phyloP scores from a whole-genome alignment of 2,329 filamentous ascomycete genomes.

The Trichophyton rubrum region DNA sequence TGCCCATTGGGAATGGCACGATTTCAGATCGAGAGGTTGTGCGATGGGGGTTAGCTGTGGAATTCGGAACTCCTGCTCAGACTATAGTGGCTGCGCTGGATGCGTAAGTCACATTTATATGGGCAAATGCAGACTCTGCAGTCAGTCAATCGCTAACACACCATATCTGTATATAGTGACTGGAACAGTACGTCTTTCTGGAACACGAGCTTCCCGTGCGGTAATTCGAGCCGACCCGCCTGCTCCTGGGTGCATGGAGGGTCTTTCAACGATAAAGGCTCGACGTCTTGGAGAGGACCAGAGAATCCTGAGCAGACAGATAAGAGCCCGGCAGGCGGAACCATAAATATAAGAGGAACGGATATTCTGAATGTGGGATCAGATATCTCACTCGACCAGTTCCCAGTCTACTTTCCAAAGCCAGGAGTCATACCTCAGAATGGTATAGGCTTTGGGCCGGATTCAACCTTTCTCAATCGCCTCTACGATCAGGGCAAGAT shows the following conservation, averaged over 20 bases:
- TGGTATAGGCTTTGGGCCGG: neutral
- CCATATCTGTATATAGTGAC: neutral
- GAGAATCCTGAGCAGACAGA: neutral
- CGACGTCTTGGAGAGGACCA: neutral
- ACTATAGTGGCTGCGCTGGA: conserved; percentile 4
- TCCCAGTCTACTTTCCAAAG: conserved; percentile 6
- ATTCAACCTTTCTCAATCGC: conserved; percentile 4
- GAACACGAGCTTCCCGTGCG: neutral
- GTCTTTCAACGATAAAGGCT: neutral
- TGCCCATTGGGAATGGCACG: conserved; percentile 5
- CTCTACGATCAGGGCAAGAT: conserved; percentile 5
- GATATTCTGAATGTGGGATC: conserved; percentile 6
- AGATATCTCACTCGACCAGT: neutral
- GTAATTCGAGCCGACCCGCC: neutral
- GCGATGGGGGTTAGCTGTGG: conserved; percentile 7
- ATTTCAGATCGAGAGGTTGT: neutral
- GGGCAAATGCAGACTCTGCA: neutral
- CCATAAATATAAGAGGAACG: conserved; percentile 2
- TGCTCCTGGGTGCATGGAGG: conserved; percentile 9
- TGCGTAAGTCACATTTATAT: neutral
- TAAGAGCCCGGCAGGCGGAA: neutral
- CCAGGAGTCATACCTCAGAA: neutral
- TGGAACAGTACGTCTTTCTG: conserved; percentile 8
- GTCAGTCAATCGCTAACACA: neutral
- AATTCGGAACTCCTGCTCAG: conserved; percentile 8